Percentiles rank a stretch among this genome's conserved stretches.
Conservation (phyloP, 805 yeast genomes). For the Hanseniaspora lachancei region DNA sequence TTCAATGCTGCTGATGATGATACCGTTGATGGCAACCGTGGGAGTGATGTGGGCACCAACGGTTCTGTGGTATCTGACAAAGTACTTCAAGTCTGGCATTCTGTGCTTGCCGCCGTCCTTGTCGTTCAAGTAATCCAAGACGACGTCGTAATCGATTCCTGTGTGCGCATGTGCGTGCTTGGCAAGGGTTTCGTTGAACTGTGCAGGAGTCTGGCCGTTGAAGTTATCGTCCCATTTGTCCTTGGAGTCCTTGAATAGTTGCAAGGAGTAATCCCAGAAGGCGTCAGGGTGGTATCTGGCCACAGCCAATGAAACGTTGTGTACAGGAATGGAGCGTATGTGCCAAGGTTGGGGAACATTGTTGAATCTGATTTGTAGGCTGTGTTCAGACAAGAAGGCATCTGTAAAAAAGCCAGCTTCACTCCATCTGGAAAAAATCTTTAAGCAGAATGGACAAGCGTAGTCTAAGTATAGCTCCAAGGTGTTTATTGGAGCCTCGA, state of each 20-base stretch:
- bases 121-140: slow-evolving; percentile 21
- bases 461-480: slow-evolving; percentile 62
- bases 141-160: slow-evolving; percentile 25
- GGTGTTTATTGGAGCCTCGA: slow-evolving; percentile 22
- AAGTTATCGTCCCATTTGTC: slow-evolving; percentile 47
- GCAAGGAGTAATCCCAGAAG: slow-evolving; percentile 45
- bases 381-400: slow-evolving; percentile 33
- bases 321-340: slow-evolving; percentile 51
- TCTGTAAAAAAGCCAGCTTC: slow-evolving; percentile 41
- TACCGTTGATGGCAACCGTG: slow-evolving; percentile 59
- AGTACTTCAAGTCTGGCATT: slow-evolving; percentile 55
- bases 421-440: slow-evolving; percentile 45
- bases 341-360: slow-evolving; percentile 91
- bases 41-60: slow-evolving; percentile 80
- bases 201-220: slow-evolving; percentile 39
- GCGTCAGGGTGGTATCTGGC: slow-evolving; percentile 41
- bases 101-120: slow-evolving; percentile 23
- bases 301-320: slow-evolving; percentile 61
- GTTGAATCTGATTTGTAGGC: slow-evolving; percentile 49
- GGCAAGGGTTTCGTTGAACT: slow-evolving; percentile 42
- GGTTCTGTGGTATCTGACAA: slow-evolving; percentile 59
- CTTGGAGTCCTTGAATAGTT: slow-evolving; percentile 43
- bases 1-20: slow-evolving; percentile 42
- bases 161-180: slow-evolving; percentile 36
- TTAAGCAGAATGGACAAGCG: slow-evolving; percentile 64